phyloP scores from a whole-genome alignment of 2,329 filamentous ascomycete genomes.

The Pyricularia grisea region DNA sequence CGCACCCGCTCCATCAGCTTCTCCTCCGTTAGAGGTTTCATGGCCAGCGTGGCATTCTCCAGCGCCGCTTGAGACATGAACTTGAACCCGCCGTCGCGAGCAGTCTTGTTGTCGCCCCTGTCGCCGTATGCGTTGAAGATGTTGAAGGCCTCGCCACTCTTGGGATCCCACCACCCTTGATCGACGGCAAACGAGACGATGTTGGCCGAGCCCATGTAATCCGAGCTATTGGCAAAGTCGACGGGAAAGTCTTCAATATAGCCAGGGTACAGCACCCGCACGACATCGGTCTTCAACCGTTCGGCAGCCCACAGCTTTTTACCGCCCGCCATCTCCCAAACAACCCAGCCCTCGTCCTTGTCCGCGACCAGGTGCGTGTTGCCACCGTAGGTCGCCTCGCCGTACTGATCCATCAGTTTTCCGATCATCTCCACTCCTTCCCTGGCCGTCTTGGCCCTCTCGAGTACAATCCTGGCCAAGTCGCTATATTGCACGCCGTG shows the following conservation, averaged over 20 bases:
- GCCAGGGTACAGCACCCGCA: slow-evolving; percentile 2
- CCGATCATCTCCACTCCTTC: slow-evolving; percentile 1
- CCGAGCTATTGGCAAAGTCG: not conserved
- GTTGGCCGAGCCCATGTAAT: slow-evolving; percentile 1
- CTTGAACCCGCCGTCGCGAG: slow-evolving; percentile 4
- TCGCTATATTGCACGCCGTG: slow-evolving; percentile 1
- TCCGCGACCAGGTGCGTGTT: slow-evolving; percentile 4
- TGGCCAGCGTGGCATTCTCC: slow-evolving; percentile 1
- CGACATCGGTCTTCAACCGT: not conserved
- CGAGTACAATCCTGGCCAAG: slow-evolving; percentile 1
- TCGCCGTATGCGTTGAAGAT: not conserved
- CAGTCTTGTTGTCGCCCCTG: not conserved
- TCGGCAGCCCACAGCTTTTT: slow-evolving; percentile 1
- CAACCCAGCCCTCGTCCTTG: slow-evolving; percentile 2
- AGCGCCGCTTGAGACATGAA: slow-evolving; percentile 1
- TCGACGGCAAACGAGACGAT: slow-evolving; percentile 2
- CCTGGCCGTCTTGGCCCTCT: not conserved
- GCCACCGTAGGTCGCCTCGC: slow-evolving; percentile 4
- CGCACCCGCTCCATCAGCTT: slow-evolving; percentile 3
- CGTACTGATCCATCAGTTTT: not conserved
- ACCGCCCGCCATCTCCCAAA: slow-evolving; percentile 3
- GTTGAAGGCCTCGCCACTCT: not conserved
- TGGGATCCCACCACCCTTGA: not conserved
- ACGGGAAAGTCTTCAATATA: slow-evolving; percentile 3
- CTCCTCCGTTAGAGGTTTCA: not conserved